These are phyloP conservation scores for Xylaria multiplex DNA, from an alignment of 2,329 filamentous ascomycete species.

Conservation along the genomic window DNA sequence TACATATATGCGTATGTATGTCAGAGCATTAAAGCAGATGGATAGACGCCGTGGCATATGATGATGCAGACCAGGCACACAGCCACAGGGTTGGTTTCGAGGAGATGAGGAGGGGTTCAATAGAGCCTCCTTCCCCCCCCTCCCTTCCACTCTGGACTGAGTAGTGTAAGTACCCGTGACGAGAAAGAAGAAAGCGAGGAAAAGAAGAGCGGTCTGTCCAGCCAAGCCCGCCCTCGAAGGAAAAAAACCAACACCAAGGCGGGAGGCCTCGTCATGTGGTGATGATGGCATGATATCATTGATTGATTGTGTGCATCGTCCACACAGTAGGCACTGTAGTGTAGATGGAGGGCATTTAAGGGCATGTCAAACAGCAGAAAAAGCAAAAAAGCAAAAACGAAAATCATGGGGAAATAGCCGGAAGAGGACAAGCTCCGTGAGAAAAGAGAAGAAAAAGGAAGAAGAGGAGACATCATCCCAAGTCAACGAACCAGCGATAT, in stretches of 20 bases:
- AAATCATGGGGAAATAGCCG: constrained; percentile 23
- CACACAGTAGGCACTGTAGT: not conserved
- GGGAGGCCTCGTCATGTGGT: constrained; percentile 34
- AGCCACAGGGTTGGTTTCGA: constrained; percentile 9
- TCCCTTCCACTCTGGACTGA: not conserved
- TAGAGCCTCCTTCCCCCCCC: not conserved
- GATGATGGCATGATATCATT: constrained; percentile 25
- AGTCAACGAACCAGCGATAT: not conserved
- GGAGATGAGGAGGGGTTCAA: not conserved
- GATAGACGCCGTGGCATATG: constrained; percentile 10
- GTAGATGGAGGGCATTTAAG: not conserved
- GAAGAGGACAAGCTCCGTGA: constrained; percentile 11
- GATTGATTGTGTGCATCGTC: not conserved
- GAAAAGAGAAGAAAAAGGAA: not conserved
- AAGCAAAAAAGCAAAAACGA: not conserved
- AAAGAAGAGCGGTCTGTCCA: constrained; percentile 31
- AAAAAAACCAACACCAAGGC: not conserved
- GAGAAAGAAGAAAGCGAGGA: not conserved
- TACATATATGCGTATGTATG: constrained; percentile 5
- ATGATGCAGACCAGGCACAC: constrained; percentile 27
- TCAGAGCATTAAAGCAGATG: constrained; percentile 15
- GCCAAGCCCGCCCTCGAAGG: constrained; percentile 1
- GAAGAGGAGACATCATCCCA: not conserved
- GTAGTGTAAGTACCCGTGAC: too few relatives aligned
- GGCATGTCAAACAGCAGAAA: not conserved